Base-by-base conservation (phyloP, 164 flowering plant species). In the Platanus orientalis region DNA sequence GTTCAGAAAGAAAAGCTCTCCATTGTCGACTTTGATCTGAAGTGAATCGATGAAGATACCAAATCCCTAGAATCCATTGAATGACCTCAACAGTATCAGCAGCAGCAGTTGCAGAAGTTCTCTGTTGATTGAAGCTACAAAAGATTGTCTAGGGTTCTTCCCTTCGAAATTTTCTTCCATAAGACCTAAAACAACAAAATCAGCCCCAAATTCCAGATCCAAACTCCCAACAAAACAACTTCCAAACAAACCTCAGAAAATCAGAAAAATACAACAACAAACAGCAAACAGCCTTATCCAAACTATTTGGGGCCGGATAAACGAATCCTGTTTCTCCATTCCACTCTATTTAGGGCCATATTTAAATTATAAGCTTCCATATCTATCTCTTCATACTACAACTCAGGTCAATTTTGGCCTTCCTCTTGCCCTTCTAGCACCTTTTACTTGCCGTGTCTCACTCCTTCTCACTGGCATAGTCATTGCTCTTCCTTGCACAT, bases 91-190 rank as follows among this genome's bases (percentile, higher is more conserved):
- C 63, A 65, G 40, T 66, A 55, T 49, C 62, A 71, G 49, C 51
- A 73, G 26, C 49, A 57, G 42, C 52, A 61, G 42, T n/a, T 51
- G 49, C 63, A 51, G 55, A 54, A 45, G 75, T 50, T 71, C 83
- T 26, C 19, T 63, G 12, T 78, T 88, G 23, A 36, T 71, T 48
- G 89, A 81, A 72, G 75, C 78, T n/a, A 80, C 88, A 1, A 74
- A 64, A 28, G 85, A 86, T 30, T 81, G 90, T 52, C 78, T 80
- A 63, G 70, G 87, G 51, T 83, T 82, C 71, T 66, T 82, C 32
- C 75, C 72, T 16, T 71, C 92, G 3, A 74, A 73, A 27, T 74
- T 84, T 34, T 71, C 80, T 60, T 62, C 79, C 34, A 71, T 29
- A 52, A 54, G 52, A 47, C 49, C 69, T 32, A 73, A 50, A 56